phyloP scores from a whole-genome alignment of 257 asterid genomes.

The Nicotiana tomentosiformis region DNA sequence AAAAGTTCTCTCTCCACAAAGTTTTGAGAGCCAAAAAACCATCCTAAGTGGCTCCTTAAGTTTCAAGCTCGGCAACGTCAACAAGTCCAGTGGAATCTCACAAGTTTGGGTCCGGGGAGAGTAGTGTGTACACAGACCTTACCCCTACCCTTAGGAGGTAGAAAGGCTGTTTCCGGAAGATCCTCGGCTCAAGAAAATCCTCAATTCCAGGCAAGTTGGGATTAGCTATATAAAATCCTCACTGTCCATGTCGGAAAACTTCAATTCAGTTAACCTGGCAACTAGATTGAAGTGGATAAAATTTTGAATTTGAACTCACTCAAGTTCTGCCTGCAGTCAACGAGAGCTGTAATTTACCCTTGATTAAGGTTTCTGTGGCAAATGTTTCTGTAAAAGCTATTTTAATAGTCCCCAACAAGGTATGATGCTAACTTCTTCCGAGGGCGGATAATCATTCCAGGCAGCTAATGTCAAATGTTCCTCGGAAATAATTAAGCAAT shows the following conservation, averaged over 20 bases:
- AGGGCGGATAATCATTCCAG: background rate
- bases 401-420: background rate
- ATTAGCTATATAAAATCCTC: too few relatives aligned
- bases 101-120: too few relatives aligned
- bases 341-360: background rate
- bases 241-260: too few relatives aligned
- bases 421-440: background rate
- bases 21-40: background rate
- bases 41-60: background rate
- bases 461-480: background rate
- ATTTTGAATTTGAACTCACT: too few relatives aligned
- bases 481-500: background rate
- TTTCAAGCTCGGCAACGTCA: background rate
- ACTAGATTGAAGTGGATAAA: too few relatives aligned
- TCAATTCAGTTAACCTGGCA: too few relatives aligned
- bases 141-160: too few relatives aligned
- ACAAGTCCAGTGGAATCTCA: too few relatives aligned
- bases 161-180: too few relatives aligned
- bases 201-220: too few relatives aligned
- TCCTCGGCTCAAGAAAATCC: too few relatives aligned
- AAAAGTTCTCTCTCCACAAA: background rate
- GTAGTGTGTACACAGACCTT: too few relatives aligned
- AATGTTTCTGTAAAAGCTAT: background rate
- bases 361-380: background rate
- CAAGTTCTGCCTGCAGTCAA: background rate